Evolutionary conservation across 257 asterid species (phyloP).

Genomic region (Leptodermis oblonga): DNA sequence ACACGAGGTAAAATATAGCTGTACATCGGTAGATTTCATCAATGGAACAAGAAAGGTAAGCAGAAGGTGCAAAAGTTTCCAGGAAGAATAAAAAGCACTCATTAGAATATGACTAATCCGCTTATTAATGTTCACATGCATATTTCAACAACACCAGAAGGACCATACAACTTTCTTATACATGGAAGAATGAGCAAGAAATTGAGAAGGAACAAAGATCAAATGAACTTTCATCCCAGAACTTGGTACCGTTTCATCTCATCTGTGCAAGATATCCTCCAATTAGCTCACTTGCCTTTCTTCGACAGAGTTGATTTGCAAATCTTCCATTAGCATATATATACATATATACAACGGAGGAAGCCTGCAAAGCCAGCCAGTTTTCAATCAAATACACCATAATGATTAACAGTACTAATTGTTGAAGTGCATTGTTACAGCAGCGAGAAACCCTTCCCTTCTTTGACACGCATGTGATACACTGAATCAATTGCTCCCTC

Average conservation of each 20-base stretch:
- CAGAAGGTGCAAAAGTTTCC: neutral
- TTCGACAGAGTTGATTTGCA: neutral
- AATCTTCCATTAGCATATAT: slow-evolving; percentile 2
- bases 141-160: neutral
- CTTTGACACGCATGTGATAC: too few relatives aligned
- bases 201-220: slow-evolving; percentile 3
- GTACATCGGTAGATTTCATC: neutral
- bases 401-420: neutral
- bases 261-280: slow-evolving; percentile 15
- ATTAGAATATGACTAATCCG: neutral
- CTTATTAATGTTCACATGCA: slow-evolving; percentile 2
- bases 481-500: too few relatives aligned
- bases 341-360: slow-evolving; percentile 12
- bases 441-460: neutral
- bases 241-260: slow-evolving; percentile 1
- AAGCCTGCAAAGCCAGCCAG: slow-evolving; percentile 8
- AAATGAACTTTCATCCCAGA: neutral
- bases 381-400: neutral
- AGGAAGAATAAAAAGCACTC: neutral
- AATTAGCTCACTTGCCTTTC: neutral
- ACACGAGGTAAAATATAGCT: too few relatives aligned
- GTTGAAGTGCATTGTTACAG: neutral
- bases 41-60: neutral
- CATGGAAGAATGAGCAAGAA: slow-evolving; percentile 1
- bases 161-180: neutral